Conservation (phyloP, 768 basidiomycete genomes). For the Artomyces pyxidatus region DNA sequence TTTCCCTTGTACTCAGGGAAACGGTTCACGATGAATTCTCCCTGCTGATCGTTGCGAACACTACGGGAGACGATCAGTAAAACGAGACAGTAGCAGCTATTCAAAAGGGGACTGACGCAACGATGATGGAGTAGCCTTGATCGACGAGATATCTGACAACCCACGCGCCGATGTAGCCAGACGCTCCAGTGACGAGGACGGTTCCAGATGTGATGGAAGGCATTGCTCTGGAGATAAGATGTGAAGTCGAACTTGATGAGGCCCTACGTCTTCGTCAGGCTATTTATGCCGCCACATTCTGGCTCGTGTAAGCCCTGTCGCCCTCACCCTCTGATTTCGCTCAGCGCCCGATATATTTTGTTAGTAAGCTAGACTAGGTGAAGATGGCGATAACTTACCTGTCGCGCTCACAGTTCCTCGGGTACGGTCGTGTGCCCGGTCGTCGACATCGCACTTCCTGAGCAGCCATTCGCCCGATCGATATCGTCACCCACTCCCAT, state of each 20-base stretch:
- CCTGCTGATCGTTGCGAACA: background rate
- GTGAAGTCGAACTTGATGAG: background rate
- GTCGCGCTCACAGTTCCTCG: too few relatives aligned
- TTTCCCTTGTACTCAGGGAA: conserved; percentile 8
- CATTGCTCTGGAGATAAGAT: background rate
- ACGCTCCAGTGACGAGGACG: background rate
- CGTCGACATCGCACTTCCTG: too few relatives aligned
- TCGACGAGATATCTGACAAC: background rate
- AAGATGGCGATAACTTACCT: too few relatives aligned
- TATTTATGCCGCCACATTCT: too few relatives aligned
- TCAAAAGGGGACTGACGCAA: background rate
- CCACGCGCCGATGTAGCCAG: background rate
- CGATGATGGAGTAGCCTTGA: background rate
- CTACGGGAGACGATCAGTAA: background rate
- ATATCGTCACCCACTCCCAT: too few relatives aligned
- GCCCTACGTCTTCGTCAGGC: background rate
- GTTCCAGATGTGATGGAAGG: background rate
- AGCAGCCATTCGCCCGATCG: too few relatives aligned
- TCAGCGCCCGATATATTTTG: too few relatives aligned
- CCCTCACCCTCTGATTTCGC: too few relatives aligned
- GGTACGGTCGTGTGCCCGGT: too few relatives aligned
- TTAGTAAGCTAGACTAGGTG: too few relatives aligned
- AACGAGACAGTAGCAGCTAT: background rate
- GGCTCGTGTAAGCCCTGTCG: too few relatives aligned
- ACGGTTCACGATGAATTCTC: background rate